phyloP scores from a whole-genome alignment of 2,329 filamentous ascomycete genomes.

The Leptographium lundbergii region DNA sequence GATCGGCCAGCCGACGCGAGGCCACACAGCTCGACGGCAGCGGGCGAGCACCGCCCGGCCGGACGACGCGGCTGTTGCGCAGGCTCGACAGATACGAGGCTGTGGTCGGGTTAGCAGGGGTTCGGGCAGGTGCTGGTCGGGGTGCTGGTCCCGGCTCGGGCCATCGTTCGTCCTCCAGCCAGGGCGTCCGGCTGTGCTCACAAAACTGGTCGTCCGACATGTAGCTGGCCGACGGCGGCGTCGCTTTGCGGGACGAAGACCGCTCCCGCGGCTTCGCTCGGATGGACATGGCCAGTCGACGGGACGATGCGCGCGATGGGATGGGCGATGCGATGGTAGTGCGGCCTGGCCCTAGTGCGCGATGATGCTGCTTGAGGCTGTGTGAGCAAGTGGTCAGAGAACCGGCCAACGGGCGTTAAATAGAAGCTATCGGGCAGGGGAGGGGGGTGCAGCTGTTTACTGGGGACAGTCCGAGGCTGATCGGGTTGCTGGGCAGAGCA shows the following conservation, averaged over 20 bases:
- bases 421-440: background rate
- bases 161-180: background rate
- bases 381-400: background rate
- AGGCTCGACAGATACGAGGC: slow-evolving; percentile 60
- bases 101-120: slow-evolving; percentile 18
- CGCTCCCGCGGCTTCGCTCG: slow-evolving; percentile 22
- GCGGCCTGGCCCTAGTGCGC: background rate
- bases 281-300: slow-evolving; percentile 17
- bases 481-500: slow-evolving; percentile 1
- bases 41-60: slow-evolving; percentile 61
- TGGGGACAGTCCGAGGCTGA: background rate
- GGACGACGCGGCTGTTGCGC: slow-evolving; percentile 51
- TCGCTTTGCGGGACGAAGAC: slow-evolving; percentile 36
- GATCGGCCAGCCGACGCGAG: slow-evolving; percentile 1
- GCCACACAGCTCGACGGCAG: slow-evolving; percentile 27
- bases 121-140: background rate
- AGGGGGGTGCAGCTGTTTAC: background rate
- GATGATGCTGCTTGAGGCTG: background rate
- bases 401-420: background rate
- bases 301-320: too few relatives aligned
- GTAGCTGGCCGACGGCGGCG: slow-evolving; percentile 48
- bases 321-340: too few relatives aligned
- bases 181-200: slow-evolving; percentile 21
- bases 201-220: slow-evolving; percentile 58
- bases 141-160: background rate